Conservation (phyloP, 108 stramenopile species). For the Fragilaria crotonensis region DNA sequence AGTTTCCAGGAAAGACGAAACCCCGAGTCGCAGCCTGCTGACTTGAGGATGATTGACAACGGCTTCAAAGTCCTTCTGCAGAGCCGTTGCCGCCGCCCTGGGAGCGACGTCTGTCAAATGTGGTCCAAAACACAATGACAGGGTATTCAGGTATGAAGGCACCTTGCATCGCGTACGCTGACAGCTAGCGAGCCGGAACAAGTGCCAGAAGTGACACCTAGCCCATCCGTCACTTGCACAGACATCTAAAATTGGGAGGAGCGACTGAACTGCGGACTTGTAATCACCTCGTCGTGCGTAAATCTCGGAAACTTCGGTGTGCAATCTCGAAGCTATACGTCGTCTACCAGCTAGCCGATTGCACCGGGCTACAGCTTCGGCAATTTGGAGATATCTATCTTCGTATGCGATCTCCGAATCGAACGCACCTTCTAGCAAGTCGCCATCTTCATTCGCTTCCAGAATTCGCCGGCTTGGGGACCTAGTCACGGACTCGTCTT, state of each 20-base stretch:
- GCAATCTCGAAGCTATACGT: conserved; percentile 49
- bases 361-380: conserved; percentile 35
- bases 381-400: conserved; percentile 45
- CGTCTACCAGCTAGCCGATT: conserved; percentile 39
- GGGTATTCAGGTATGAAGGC: conserved; percentile 60
- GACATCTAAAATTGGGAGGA: conserved; percentile 45
- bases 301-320: conserved; percentile 61
- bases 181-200: conserved; percentile 73
- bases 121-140: conserved; percentile 64
- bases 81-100: conserved; percentile 31
- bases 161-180: conserved; percentile 51
- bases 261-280: conserved; percentile 32
- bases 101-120: conserved; percentile 48
- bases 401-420: conserved; percentile 29
- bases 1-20: conserved; percentile 52
- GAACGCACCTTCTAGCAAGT: conserved; percentile 10
- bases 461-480: neutral
- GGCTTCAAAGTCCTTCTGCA: conserved; percentile 56
- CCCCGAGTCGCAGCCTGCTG: conserved; percentile 41
- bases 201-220: conserved; percentile 55
- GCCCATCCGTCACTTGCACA: conserved; percentile 70
- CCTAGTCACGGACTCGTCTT: neutral
- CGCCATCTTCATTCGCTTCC: neutral
- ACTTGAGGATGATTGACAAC: conserved; percentile 45
- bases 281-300: conserved; percentile 47